A percentile compares a stretch with the other conserved stretches of the same genome.
phyloP scores from a whole-genome alignment of 2,329 filamentous ascomycete species.

The Colletotrichum tamarilloi region DNA sequence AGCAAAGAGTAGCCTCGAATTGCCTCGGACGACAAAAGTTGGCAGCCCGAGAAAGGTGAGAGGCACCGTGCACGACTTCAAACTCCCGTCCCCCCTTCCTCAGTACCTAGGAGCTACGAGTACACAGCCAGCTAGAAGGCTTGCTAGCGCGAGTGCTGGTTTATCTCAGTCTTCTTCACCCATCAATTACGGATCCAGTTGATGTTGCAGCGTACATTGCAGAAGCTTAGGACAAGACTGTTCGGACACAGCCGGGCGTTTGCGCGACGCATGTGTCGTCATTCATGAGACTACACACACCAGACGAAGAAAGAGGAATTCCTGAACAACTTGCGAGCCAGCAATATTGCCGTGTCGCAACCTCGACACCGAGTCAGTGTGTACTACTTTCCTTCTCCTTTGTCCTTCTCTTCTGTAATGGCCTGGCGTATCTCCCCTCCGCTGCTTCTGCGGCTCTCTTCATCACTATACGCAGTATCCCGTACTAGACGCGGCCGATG shows the following conservation, averaged over 20 bases:
- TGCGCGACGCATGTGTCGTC: conserved; percentile 18
- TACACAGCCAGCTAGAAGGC: neutral
- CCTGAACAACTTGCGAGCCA: neutral
- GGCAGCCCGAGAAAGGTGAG: neutral
- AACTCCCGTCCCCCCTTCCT: neutral
- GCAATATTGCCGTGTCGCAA: neutral
- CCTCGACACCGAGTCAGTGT: neutral
- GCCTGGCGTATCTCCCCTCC: neutral
- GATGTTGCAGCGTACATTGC: neutral
- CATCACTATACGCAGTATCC: neutral
- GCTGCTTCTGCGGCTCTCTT: neutral
- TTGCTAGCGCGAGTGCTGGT: neutral
- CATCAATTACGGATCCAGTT: neutral
- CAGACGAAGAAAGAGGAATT: neutral
- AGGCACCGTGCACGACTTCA: neutral
- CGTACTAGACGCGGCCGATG: neutral
- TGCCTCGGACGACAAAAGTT: neutral
- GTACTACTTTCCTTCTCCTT: neutral
- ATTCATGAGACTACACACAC: conserved; percentile 19
- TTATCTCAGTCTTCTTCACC: neutral
- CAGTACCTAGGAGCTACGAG: too few relatives aligned
- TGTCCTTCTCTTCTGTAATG: neutral
- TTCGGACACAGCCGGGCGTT: conserved; percentile 13
- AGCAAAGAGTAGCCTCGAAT: neutral
- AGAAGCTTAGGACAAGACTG: conserved; percentile 10